Percentiles rank a stretch among this genome's conserved stretches.
phyloP scores from a whole-genome alignment of 768 basidiomycete genomes.

The Amanita jacksonii region DNA sequence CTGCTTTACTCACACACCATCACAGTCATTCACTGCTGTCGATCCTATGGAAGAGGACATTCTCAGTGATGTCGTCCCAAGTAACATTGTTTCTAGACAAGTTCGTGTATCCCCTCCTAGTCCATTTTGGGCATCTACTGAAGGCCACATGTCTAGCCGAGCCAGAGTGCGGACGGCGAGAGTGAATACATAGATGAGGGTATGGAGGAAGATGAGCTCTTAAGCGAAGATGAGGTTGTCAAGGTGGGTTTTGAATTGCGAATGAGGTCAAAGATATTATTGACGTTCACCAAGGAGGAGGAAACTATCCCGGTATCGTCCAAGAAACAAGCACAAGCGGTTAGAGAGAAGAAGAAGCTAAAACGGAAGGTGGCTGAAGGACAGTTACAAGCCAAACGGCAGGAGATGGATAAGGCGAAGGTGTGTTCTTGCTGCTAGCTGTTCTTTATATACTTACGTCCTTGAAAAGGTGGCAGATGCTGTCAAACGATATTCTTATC shows the following conservation, averaged over 20 bases:
- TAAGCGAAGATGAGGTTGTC: conserved; percentile 40
- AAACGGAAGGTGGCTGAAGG: conserved; percentile 62
- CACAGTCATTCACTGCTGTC: conserved; percentile 29
- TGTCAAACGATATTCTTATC: conserved; percentile 92
- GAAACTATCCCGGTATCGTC: conserved; percentile 22
- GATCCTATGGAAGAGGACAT: conserved; percentile 62
- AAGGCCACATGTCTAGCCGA: conserved; percentile 26
- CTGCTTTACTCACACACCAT: background rate
- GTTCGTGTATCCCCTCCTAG: conserved; percentile 27
- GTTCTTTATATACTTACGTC: background rate
- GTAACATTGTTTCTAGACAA: conserved; percentile 85
- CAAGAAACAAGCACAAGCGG: conserved; percentile 22
- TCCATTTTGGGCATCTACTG: background rate
- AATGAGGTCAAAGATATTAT: conserved; percentile 9
- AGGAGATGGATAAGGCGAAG: conserved; percentile 86
- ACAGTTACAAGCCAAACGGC: conserved; percentile 58
- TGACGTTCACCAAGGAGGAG: conserved; percentile 3
- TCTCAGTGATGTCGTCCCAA: conserved; percentile 84
- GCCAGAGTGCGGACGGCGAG: conserved; percentile 66
- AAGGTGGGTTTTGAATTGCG: conserved; percentile 12
- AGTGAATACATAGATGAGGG: conserved; percentile 60
- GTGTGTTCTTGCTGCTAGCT: conserved; percentile 35
- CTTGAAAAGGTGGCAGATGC: conserved; percentile 71
- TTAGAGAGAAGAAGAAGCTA: conserved; percentile 29
- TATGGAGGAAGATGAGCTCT: conserved; percentile 53